Base-by-base conservation (phyloP, 169 alveolate genomes). In the Toxoplasma gondii region DNA sequence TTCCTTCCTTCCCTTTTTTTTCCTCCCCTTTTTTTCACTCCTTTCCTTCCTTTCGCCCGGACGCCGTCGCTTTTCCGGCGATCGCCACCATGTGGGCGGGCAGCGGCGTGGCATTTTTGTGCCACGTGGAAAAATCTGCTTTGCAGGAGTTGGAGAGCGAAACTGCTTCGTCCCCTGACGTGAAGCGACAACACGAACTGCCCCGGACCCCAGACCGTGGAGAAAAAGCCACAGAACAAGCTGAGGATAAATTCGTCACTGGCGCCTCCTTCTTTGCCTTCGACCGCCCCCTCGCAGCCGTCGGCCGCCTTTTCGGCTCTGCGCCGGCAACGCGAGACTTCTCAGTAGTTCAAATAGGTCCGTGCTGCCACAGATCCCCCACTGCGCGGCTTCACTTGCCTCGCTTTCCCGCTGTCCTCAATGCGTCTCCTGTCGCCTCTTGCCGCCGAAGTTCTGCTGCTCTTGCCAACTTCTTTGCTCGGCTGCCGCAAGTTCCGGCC, bases 271-370 rank as follows among this genome's bases (percentile, higher is more conserved):
- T 31, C n/a, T 74, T 74, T 24, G 22, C 24, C n/a, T 74, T 74
- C 44, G 39, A 31, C 24, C 39, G 44, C 2, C 84, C 84, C 43
- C 84, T 74, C 10, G 44, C 27, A 7, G 84, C 84, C 1, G 84
- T n/a, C 43, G 84, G 84, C 84, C 84, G 84, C 43, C 84, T 74
- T 44, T 74, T 74, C 19, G 84, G 84, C 1, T 17, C 84, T 19
- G 84, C 84, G 39, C 39, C 84, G 24, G 84, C 84, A 41, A 31
- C 84, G 84, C 39, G 84, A n/a, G 84, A 74, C 44, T 74, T 74
- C 43, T 41, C 9, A n/a, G 84, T n/a, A 2, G 39, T 74, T 31
- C 84, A 36, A 44, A 17, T n/a, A 34, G 84, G 84, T 74, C 31
- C 9, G 82, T 69, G 70, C 16, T 58, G 16, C 24, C 24, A 58